phyloP scores from a whole-genome alignment of 164 flowering plant genomes.

The Liriodendron chinense region DNA sequence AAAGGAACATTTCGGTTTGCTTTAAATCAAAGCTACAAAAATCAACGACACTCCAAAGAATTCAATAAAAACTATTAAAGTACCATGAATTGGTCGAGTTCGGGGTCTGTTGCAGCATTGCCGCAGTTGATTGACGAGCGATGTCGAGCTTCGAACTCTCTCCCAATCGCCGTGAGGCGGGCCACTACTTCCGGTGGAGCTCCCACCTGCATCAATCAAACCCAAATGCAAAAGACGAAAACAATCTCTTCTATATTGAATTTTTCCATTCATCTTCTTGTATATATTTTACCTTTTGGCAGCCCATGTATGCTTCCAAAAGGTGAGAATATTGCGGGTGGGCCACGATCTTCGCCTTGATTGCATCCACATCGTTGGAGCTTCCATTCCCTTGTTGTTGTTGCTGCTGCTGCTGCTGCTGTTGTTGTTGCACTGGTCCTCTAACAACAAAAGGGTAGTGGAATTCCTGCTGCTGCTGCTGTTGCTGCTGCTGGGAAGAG shows the following conservation, averaged over 20 bases:
- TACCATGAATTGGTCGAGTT: constrained; percentile 97
- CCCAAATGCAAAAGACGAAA: not conserved
- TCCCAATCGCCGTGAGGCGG: constrained; percentile 55
- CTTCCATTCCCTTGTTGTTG: constrained; percentile 25
- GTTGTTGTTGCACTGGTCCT: constrained; percentile 16
- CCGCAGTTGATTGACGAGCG: constrained; percentile 39
- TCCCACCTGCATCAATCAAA: constrained; percentile 54
- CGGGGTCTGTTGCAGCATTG: constrained; percentile 65
- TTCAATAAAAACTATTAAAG: not conserved
- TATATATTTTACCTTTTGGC: constrained; percentile 66
- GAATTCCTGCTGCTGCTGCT: constrained; percentile 19
- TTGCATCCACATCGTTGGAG: constrained; percentile 48
- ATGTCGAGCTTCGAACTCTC: constrained; percentile 65
- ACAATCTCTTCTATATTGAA: not conserved
- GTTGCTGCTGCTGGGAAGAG: constrained; percentile 22
- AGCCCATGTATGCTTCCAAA: constrained; percentile 85
- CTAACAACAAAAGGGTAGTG: constrained; percentile 27
- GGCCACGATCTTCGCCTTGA: constrained; percentile 85
- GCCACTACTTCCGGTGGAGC: constrained; percentile 86
- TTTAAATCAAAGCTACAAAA: not conserved
- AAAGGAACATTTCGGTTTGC: not conserved
- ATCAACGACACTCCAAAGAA: not conserved
- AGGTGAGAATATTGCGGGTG: constrained; percentile 90
- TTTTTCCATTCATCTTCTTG: not conserved
- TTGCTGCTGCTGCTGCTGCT: not conserved